These are phyloP conservation scores for Tulasnella sp. DNA, from an alignment of 768 basidiomycete species.

Conservation along the genomic window DNA sequence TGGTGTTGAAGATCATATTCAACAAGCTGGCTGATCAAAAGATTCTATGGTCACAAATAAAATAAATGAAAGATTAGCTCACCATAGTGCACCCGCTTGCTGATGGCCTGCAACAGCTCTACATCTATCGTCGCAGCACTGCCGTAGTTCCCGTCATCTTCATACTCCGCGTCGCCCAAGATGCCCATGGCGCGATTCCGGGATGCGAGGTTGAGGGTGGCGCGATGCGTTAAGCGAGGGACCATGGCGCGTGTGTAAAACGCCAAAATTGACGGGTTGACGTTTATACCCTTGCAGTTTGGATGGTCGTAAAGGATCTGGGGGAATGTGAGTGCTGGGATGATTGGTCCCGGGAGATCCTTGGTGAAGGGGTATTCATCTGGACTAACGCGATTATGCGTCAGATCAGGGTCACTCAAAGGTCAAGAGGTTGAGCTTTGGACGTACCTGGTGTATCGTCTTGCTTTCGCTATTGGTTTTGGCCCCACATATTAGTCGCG, in stretches of 20 bases:
- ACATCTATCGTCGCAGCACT: conserved; percentile 91
- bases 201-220: conserved; percentile 54
- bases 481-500: not conserved
- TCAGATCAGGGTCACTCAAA: not conserved
- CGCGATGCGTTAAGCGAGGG: conserved; percentile 71
- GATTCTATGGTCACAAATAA: not conserved
- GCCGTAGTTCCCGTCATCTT: conserved; percentile 97
- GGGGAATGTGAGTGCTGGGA: conserved; percentile 63
- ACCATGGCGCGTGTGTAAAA: conserved; percentile 87
- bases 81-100: conserved; percentile 98
- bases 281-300: conserved; percentile 56
- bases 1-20: conserved; percentile 3
- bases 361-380: conserved; percentile 95
- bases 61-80: conserved; percentile 20
- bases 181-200: conserved; percentile 58
- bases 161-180: conserved; percentile 52
- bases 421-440: not conserved
- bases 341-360: conserved; percentile 66
- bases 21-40: not conserved
- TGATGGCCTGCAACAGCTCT: conserved; percentile 94
- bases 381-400: conserved; percentile 43
- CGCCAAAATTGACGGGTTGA: conserved; percentile 70
- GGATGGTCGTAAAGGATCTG: conserved; percentile 50
- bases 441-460: conserved; percentile 80
- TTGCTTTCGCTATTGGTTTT: conserved; percentile 87